Evolutionary conservation across 2,329 filamentous ascomycete genomes (phyloP), one percentile per base, ranked within the genome.

Genomic region (Leptosphaerulina australis): DNA sequence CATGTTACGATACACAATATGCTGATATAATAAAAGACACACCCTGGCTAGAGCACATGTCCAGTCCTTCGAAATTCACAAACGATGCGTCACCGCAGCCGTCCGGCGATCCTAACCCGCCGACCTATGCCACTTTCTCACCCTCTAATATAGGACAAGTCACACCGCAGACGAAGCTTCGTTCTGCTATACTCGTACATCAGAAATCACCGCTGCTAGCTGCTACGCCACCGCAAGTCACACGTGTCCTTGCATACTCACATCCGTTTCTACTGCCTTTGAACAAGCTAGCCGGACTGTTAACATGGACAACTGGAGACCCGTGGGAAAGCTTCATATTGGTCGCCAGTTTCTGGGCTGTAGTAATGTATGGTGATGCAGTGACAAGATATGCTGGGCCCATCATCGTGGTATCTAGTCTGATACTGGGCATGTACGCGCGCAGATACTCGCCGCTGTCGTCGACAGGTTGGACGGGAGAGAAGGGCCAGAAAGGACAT

Each of bases 281-380:
- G 49, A 97, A 97, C 72, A 89, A 88, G 68, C 74, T 96, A 12
- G 88, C 83, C 2, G 94, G 93, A 0, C 77, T 99, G 54, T 69
- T 99, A 56, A 96, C 90, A 76, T 99, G 94, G 94, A 96, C 91
- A 7, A 92, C 88, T 0, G 88, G 84, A 29, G 94, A 99, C 70
- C 86, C 92, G 0, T 99, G 93, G 93, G 91, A 97, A 79, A 97
- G 92, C 79, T 99, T 97, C 68, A 79, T 99, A 54, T 73, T 99
- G 24, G 81, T 99, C 3, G 86, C 86, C 14, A 81, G 77, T 24
- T 99, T 96, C 69, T 99, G 94, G 94, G 88, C 86, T 3, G 75
- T 86, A 9, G 87, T 90, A 11, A 80, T 97, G 15, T 97, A 97
- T 70, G 92, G 91, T 37, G 91, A 95, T 76, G 78, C 83, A 15